Base-by-base conservation (phyloP, 768 basidiomycete genomes). In the Pholiota microspora region DNA sequence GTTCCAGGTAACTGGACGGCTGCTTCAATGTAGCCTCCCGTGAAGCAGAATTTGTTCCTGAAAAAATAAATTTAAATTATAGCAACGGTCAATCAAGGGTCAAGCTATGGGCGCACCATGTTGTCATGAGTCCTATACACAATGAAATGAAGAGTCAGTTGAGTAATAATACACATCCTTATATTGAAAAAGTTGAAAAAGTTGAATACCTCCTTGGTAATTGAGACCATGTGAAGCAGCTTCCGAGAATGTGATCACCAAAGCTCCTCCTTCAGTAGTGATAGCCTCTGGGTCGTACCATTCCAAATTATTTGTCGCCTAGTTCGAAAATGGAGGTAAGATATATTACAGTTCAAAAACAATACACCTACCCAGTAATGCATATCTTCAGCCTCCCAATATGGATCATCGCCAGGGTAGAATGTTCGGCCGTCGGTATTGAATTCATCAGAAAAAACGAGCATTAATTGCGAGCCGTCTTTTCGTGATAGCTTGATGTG, bases 1-100 rank as follows among this genome's bases (percentile, higher is more conserved):
- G 72, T 66, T 0, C 91, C 91, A 6, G 91, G 91, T 44, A 93
- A 71, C 23, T 74, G 76, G 16, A 89, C 84, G 31, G 82, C 79
- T 3, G 77, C 71, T 59, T 90, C 84, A 48, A 94, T 74, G 56
- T 91, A 76, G 40, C 94, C 94, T 35, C 91, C 92, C 28, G 92
- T 92, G 71, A 96, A 94, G 72, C 92, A 98, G 59, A 98, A 90
- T 70, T 96, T 94, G 71, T 97, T 97, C 91, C 85, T 83, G 54
- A 8, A 28, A 23, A 53, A 60, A 29, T 35, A 60, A 50, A 28
- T 31, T 23, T 10, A 32, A 7, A 6, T 31, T 31, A n/a, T n/a
- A n/a, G n/a, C n/a, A 16, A 40, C 4, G 27, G 35, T 31, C 40
- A 23, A 42, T 32, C 16, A 94, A 92, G 59, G 80, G 76, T 42